Percentiles rank a stretch among this genome's conserved stretches.
Conservation (phyloP, 1,284 basidiomycete species). For the Apiotrichum siamense region DNA sequence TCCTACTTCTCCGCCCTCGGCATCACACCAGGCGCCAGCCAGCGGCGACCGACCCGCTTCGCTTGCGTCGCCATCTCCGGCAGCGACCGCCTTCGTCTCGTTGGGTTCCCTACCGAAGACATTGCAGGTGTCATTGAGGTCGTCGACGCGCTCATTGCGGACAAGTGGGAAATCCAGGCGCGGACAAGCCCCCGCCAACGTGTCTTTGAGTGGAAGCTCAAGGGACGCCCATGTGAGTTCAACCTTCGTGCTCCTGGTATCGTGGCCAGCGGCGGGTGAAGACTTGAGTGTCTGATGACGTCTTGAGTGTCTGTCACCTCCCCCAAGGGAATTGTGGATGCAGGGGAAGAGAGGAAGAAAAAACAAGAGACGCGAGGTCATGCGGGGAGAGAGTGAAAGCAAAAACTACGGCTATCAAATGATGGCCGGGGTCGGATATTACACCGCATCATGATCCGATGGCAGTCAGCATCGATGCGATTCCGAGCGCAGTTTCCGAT, state of each 20-base stretch:
- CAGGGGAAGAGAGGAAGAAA: too few relatives aligned
- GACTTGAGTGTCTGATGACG: neutral
- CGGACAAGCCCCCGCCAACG: slow-evolving; percentile 6
- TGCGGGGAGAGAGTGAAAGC: too few relatives aligned
- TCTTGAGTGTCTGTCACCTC: neutral
- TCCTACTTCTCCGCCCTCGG: neutral
- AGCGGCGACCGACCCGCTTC: neutral
- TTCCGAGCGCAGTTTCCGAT: neutral
- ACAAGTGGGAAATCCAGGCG: neutral
- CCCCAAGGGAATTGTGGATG: neutral
- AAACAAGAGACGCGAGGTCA: too few relatives aligned
- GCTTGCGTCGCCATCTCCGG: slow-evolving; percentile 1
- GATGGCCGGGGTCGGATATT: too few relatives aligned
- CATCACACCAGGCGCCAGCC: neutral
- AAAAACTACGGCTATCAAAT: too few relatives aligned
- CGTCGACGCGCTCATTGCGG: neutral
- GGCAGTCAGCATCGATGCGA: neutral
- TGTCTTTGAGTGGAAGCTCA: slow-evolving; percentile 33
- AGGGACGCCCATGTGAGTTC: slow-evolving; percentile 29
- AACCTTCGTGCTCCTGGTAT: neutral
- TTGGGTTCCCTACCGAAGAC: slow-evolving; percentile 1
- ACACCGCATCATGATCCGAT: neutral
- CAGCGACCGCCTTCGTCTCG: slow-evolving; percentile 1
- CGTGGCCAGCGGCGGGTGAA: too few relatives aligned
- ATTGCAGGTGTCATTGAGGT: neutral